Conservation (phyloP, 2,329 filamentous ascomycete genomes). For the Raffaelea albimanens region DNA sequence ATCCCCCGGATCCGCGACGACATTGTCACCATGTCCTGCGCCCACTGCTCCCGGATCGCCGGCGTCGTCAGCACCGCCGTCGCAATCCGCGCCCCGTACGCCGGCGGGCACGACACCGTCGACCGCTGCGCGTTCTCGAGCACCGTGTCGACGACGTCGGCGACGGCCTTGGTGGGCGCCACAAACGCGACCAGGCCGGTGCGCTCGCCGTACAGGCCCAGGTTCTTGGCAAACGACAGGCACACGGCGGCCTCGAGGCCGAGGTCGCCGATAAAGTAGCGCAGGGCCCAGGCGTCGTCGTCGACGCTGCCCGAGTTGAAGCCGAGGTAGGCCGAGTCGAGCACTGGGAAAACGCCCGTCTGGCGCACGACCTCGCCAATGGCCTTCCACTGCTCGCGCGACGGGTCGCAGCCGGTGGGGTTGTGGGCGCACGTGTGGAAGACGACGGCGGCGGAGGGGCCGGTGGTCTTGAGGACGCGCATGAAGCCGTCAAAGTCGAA, state of each 20-base stretch:
- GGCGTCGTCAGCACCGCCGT: slow-evolving; percentile 73
- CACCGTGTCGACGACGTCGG: slow-evolving; percentile 67
- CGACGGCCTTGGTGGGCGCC: slow-evolving; percentile 54
- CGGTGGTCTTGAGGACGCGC: slow-evolving; percentile 54
- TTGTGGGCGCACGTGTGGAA: slow-evolving; percentile 96
- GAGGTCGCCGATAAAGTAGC: slow-evolving; percentile 66
- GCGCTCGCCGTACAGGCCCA: slow-evolving; percentile 92
- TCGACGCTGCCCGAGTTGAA: slow-evolving; percentile 86
- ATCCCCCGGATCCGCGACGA: slow-evolving; percentile 88
- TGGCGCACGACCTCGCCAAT: slow-evolving; percentile 66
- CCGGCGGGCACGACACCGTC: slow-evolving; percentile 92
- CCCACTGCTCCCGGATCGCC: slow-evolving; percentile 77
- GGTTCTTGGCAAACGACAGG: slow-evolving; percentile 95
- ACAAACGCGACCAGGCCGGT: slow-evolving; percentile 94
- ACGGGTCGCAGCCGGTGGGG: slow-evolving; percentile 92
- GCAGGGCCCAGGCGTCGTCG: slow-evolving; percentile 78
- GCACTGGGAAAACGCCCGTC: slow-evolving; percentile 90
- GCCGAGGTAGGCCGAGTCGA: slow-evolving; percentile 95
- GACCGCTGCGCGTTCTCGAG: slow-evolving; percentile 88
- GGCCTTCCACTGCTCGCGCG: slow-evolving; percentile 86
- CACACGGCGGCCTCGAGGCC: slow-evolving; percentile 81
- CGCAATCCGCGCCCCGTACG: slow-evolving; percentile 85
- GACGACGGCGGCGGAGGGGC: slow-evolving; percentile 68
- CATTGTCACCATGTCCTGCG: slow-evolving; percentile 86
- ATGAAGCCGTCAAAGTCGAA: slow-evolving; percentile 91